Conservation (phyloP, 805 yeast species). For the Starmerella bacillaris region DNA sequence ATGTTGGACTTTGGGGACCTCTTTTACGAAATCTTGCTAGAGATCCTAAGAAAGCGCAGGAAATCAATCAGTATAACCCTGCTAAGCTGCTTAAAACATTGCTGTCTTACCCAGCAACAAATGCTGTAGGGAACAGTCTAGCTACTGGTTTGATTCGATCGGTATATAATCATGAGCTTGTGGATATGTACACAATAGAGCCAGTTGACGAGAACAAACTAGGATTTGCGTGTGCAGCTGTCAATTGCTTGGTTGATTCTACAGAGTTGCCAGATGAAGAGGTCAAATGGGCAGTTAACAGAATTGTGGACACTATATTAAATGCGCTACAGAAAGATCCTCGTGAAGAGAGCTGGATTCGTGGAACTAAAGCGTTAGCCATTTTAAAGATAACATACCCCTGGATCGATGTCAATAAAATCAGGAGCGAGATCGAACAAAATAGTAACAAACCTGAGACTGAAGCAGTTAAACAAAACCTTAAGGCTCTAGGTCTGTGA, state of each 20-base stretch:
- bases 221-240: constrained; percentile 1
- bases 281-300: constrained; percentile 1
- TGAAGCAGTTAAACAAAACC: constrained; percentile 3
- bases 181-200: neutral
- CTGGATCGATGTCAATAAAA: neutral
- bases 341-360: constrained; percentile 5
- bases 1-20: constrained; percentile 7
- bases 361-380: constrained; percentile 11
- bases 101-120: neutral
- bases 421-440: neutral
- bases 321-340: neutral
- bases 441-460: neutral
- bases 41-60: constrained; percentile 2
- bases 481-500: no score
- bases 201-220: constrained; percentile 4
- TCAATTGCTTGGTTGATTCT: neutral
- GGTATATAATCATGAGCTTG: constrained; percentile 4
- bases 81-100: constrained; percentile 4
- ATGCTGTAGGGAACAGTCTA: constrained; percentile 5
- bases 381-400: constrained; percentile 2
- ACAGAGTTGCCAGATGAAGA: neutral
- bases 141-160: constrained; percentile 2
- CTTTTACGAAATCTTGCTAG: constrained; percentile 12
- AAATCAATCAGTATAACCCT: constrained; percentile 3
- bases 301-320: neutral